A percentile compares a stretch with the other conserved stretches of the same genome.
phyloP scores from a whole-genome alignment of 2,329 filamentous ascomycete genomes.

The Claviceps paspali region DNA sequence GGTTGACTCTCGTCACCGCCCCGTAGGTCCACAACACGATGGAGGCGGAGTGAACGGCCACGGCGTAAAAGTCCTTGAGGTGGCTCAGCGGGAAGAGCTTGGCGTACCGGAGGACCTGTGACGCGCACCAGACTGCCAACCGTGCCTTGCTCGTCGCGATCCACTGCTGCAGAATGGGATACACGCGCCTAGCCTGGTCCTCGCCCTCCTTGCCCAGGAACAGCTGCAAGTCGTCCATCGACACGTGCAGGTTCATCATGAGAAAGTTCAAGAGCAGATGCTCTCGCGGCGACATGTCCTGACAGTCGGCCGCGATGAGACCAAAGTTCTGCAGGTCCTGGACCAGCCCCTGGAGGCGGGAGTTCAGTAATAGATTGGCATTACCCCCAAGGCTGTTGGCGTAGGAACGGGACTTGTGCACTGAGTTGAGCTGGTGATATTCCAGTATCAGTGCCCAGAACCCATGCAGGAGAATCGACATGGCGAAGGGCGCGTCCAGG shows the following conservation, averaged over 20 bases:
- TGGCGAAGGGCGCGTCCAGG: conserved; percentile 40
- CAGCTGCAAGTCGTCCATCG: conserved; percentile 48
- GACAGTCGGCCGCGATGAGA: conserved; percentile 25
- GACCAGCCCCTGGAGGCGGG: conserved; percentile 47
- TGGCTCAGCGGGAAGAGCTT: conserved; percentile 35
- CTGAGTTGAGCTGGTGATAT: conserved; percentile 43
- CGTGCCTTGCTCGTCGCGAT: conserved; percentile 37
- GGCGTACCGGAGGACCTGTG: conserved; percentile 48
- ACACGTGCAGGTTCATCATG: conserved; percentile 48
- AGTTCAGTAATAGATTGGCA: conserved; percentile 31
- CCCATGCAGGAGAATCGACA: conserved; percentile 46
- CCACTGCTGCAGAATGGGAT: conserved; percentile 45
- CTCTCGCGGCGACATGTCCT: conserved; percentile 29
- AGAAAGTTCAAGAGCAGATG: conserved; percentile 36
- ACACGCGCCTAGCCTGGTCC: conserved; percentile 46
- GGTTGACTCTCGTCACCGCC: conserved; percentile 33
- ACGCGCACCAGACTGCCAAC: conserved; percentile 51
- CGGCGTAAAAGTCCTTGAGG: conserved; percentile 50
- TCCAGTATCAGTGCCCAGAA: conserved; percentile 53
- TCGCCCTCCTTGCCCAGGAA: conserved; percentile 51
- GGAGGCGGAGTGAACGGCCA: conserved; percentile 53
- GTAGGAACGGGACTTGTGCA: conserved; percentile 32
- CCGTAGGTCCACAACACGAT: conserved; percentile 57
- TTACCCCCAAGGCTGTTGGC: conserved; percentile 23
- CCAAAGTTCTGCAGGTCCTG: conserved; percentile 37